Conservation (phyloP, 768 basidiomycete genomes). For the Pholiota microspora region DNA sequence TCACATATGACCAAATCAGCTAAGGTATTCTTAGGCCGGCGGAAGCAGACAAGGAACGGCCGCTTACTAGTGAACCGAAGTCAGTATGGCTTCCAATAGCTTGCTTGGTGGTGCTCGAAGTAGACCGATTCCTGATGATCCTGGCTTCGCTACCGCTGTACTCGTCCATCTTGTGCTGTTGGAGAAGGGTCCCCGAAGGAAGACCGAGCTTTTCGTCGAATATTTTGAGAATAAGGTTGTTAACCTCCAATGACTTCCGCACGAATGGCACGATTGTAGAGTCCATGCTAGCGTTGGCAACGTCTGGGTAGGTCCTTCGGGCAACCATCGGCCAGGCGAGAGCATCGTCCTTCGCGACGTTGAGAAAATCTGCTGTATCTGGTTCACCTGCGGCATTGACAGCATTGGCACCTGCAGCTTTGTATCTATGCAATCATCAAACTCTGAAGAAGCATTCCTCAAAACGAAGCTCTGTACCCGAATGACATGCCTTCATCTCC, state of each 20-base stretch:
- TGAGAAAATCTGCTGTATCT: conserved; percentile 64
- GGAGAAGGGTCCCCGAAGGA: conserved; percentile 42
- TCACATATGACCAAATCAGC: conserved; percentile 30
- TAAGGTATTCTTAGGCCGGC: conserved; percentile 4
- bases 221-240: conserved; percentile 48
- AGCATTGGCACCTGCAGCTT: conserved; percentile 60
- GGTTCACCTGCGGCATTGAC: conserved; percentile 56
- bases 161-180: conserved; percentile 42
- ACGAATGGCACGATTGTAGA: conserved; percentile 53
- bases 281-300: conserved; percentile 49
- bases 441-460: no score
- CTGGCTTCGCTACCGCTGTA: conserved; percentile 58
- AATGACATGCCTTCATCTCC: conserved; percentile 43
- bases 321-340: conserved; percentile 53
- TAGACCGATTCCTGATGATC: conserved; percentile 47
- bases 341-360: conserved; percentile 68
- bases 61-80: conserved; percentile 63
- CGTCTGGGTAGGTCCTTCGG: conserved; percentile 55
- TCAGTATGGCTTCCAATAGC: conserved; percentile 69
- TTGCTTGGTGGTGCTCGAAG: conserved; percentile 33
- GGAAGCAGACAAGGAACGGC: conserved; percentile 27
- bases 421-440: conserved; percentile 39
- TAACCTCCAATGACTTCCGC: conserved; percentile 54
- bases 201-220: conserved; percentile 58
- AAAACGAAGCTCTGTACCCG: conserved; percentile 26